Evolutionary conservation across 139 green algal genomes (phyloP).

Genomic region (Coelastrella sp.): DNA sequence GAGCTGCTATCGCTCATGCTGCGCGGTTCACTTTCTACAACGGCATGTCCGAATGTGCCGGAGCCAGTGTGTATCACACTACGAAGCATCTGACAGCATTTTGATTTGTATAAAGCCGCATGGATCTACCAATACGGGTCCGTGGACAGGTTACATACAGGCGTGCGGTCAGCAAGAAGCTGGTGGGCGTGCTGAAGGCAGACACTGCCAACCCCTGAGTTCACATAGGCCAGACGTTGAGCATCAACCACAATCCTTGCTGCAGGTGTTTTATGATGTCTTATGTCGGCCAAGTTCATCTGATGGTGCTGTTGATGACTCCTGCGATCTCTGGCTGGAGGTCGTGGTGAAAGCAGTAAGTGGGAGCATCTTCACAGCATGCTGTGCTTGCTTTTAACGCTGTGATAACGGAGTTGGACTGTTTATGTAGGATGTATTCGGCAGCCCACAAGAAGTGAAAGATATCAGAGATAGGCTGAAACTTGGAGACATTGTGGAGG

Average conservation of each 20-base stretch:
- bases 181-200: not conserved
- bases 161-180: constrained; percentile 35
- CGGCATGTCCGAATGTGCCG: no score
- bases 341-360: constrained; percentile 33
- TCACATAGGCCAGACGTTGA: no score
- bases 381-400: not conserved
- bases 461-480: constrained; percentile 23
- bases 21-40: no score
- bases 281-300: not conserved
- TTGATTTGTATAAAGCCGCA: no score
- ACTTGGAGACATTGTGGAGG: constrained; percentile 22
- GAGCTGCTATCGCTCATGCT: no score
- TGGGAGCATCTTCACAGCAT: not conserved
- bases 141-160: constrained; percentile 28
- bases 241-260: no score
- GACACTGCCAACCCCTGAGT: no score
- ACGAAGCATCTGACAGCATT: no score
- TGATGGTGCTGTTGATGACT: not conserved
- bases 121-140: not conserved
- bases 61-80: no score
- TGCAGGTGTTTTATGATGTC: constrained; percentile 44
- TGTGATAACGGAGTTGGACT: not conserved
- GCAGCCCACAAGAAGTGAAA: constrained; percentile 27
- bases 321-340: not conserved
- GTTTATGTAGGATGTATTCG: constrained; percentile 18